Evolutionary conservation across 441 rosid species (phyloP), one percentile per base, ranked within the genome.

Genomic region (Adansonia madagascariensis): DNA sequence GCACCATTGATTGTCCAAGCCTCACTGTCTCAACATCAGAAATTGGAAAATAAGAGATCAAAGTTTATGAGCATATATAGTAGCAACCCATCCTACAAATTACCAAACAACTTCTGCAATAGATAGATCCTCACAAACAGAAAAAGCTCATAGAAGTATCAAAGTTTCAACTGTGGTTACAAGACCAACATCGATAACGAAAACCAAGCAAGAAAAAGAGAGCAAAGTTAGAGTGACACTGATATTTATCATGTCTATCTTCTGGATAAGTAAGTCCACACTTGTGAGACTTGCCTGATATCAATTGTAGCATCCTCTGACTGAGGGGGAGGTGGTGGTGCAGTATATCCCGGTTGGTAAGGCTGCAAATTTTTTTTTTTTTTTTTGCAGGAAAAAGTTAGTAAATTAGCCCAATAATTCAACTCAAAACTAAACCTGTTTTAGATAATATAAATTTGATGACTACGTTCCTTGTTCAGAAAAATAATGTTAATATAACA

Each of bases 341-440:
- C 88, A 61, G 89, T 89, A 76, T 91, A 91, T 70, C 93, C 95
- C 50, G 88, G 81, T 61, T 89, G 90, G 77, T 91, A 91, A 69
- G 90, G 81, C 95, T 91, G 90, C 27, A 77, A 78, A 39, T 41
- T 61, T 61, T 43, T 46, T 41, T 57, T 65, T 43, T 59, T 72
- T 59, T 46, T 70, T 49, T 74, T 43, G 59, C 57, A 55, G 71
- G 59, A 69, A 49, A 46, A 60, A 20, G 41, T 75, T 76, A 78
- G 80, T 57, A 65, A 63, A 80, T 59, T 31, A 31, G 53, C 72
- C 12, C 18, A 8, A 72, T 44, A 2, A 43, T 62, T 65, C 49
- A 77, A 72, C 39, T 59, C 3, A 44, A 35, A 47, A 71, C 62
- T 24, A 70, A 35, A 47, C 22, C 27, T 18, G 10, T 70, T 50